These are phyloP conservation scores for Cucurbita ficifolia DNA, from an alignment of 306 rosid species.

Conservation along the genomic window DNA sequence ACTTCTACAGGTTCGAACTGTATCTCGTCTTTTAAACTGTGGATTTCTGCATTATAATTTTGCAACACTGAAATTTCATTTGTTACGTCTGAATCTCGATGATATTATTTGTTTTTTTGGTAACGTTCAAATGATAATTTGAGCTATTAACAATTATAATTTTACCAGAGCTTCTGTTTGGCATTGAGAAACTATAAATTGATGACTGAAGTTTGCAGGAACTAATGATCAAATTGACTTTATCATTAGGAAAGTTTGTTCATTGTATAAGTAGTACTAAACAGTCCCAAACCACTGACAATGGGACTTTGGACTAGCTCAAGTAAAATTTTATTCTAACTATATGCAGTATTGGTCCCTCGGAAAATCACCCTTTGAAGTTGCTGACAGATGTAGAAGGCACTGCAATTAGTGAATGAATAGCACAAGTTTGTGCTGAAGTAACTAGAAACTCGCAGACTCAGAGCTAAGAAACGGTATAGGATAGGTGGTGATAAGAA, in stretches of 20 bases:
- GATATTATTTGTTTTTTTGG: neutral
- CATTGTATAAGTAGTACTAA: neutral
- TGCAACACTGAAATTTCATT: neutral
- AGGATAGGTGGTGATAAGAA: neutral
- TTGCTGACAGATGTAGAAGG: neutral
- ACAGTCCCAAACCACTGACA: neutral
- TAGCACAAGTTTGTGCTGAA: neutral
- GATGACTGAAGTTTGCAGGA: neutral
- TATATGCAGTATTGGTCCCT: neutral
- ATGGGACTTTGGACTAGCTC: neutral
- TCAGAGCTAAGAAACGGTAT: neutral
- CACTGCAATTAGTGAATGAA: neutral
- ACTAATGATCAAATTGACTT: neutral
- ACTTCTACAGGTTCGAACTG: conserved; percentile 61
- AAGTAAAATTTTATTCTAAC: neutral
- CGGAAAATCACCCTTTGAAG: neutral
- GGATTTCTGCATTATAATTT: conserved; percentile 4
- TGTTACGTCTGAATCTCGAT: neutral
- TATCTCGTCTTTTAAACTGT: neutral
- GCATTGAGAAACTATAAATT: neutral
- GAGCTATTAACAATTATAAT: neutral
- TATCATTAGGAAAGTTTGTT: neutral
- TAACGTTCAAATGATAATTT: neutral
- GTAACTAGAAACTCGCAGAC: neutral
- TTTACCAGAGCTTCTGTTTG: neutral